These are phyloP conservation scores for Cenchrus americanus DNA, from an alignment of 176 grass and related monocot species.

Conservation along the genomic window DNA sequence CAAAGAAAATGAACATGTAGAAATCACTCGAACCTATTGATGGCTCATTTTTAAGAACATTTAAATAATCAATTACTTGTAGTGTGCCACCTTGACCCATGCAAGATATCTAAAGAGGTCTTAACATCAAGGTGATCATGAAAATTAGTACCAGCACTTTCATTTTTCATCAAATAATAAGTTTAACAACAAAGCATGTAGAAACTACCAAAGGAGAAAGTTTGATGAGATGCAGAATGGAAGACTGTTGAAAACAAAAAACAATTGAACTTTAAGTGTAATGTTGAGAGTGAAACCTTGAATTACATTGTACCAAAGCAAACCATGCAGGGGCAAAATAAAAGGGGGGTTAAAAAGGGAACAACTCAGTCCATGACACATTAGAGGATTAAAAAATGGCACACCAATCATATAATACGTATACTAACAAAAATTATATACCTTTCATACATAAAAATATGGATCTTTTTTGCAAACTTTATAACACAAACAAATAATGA, in stretches of 20 bases:
- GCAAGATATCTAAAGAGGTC: not conserved
- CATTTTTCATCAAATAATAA: not conserved
- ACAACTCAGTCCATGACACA: not conserved
- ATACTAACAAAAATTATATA: no score
- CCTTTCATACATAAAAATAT: no score
- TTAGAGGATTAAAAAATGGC: not conserved
- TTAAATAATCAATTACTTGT: no score
- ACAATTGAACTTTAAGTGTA: not conserved
- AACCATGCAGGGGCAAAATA: not conserved
- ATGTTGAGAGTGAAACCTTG: not conserved
- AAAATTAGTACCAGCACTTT: not conserved
- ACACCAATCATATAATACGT: no score
- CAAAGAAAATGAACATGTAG: not conserved
- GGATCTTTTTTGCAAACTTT: no score
- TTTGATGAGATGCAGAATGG: not conserved
- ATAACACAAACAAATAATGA: no score
- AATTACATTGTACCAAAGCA: not conserved
- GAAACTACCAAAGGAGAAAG: not conserved
- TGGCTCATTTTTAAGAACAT: not conserved
- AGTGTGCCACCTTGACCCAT: no score
- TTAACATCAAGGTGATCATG: not conserved
- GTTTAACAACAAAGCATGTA: not conserved
- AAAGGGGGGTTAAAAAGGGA: not conserved
- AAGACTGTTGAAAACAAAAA: not conserved
- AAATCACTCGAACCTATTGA: constrained; percentile 26